A percentile compares a stretch with the other conserved stretches of the same genome.
Conservation (phyloP, 179 eudicot species). For the Beta lomatogona region DNA sequence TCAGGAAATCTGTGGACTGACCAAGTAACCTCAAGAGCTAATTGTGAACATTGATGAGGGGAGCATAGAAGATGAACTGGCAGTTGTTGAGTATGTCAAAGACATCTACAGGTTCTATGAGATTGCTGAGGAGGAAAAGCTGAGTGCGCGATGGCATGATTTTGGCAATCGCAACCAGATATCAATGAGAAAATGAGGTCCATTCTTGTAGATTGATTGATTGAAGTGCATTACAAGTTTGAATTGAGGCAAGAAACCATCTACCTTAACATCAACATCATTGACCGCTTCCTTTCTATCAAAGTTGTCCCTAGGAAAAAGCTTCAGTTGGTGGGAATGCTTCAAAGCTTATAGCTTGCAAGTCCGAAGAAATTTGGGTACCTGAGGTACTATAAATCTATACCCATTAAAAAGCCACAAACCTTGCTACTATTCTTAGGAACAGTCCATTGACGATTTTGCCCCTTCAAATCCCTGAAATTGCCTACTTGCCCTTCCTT, state of each 20-base stretch:
- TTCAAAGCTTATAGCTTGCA: constrained; percentile 79
- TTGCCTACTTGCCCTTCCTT: too few relatives aligned
- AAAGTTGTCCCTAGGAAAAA: too few relatives aligned
- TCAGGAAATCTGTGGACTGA: too few relatives aligned
- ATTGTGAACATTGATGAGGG: too few relatives aligned
- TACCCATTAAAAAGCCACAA: too few relatives aligned
- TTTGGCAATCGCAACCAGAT: constrained; percentile 64
- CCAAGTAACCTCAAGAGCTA: too few relatives aligned
- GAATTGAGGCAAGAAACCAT: constrained; percentile 77
- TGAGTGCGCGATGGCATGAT: constrained; percentile 56
- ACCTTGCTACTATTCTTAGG: too few relatives aligned
- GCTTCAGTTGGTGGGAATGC: constrained; percentile 74
- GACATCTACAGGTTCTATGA: constrained; percentile 65
- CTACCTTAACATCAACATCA: constrained; percentile 71
- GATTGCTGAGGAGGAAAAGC: constrained; percentile 58
- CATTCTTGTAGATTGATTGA: too few relatives aligned
- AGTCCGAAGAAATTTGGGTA: constrained; percentile 95
- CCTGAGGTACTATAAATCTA: constrained; percentile 61
- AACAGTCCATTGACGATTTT: too few relatives aligned
- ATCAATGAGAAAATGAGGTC: constrained; percentile 77
- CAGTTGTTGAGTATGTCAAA: constrained; percentile 70
- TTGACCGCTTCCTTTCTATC: too few relatives aligned
- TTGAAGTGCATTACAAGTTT: constrained; percentile 80
- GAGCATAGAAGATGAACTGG: constrained; percentile 60
- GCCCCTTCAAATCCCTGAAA: too few relatives aligned